These are phyloP conservation scores for Quercus lobata DNA, from an alignment of 331 rosid genomes.

Conservation along the genomic window DNA sequence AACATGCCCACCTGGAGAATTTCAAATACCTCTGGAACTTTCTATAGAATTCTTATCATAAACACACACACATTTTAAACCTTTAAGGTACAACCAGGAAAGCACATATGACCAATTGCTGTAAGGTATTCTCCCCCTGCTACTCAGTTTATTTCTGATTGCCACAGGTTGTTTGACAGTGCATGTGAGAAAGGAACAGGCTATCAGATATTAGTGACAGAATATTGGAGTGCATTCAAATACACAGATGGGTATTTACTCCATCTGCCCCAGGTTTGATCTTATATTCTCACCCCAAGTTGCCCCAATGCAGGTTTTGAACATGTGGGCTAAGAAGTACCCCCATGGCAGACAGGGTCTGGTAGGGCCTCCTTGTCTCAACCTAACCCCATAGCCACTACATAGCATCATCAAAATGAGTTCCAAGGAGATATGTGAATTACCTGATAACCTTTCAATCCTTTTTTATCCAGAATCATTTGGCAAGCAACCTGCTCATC, in stretches of 20 bases:
- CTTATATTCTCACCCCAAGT: background rate
- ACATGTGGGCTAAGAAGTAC: background rate
- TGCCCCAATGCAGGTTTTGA: background rate
- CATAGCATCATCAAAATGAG: constrained; percentile 9
- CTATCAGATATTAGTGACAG: background rate
- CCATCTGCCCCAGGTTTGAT: background rate
- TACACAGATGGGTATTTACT: background rate
- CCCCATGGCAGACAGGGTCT: background rate
- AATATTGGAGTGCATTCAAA: background rate
- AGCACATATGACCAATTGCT: background rate
- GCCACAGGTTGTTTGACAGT: background rate
- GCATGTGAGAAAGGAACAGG: background rate
- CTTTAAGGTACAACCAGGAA: background rate
- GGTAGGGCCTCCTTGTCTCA: background rate
- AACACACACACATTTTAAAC: background rate
- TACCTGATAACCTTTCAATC: constrained; percentile 96
- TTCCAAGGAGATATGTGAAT: constrained; percentile 27
- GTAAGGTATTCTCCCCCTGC: background rate
- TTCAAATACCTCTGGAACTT: background rate
- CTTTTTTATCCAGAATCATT: constrained; percentile 85
- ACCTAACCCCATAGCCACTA: background rate
- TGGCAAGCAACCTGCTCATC: constrained; percentile 90
- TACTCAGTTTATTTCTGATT: background rate
- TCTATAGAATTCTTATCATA: background rate
- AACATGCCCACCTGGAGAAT: background rate